Base-by-base conservation (phyloP, 2,329 filamentous ascomycete genomes). In the Tolypocladium nubicola region DNA sequence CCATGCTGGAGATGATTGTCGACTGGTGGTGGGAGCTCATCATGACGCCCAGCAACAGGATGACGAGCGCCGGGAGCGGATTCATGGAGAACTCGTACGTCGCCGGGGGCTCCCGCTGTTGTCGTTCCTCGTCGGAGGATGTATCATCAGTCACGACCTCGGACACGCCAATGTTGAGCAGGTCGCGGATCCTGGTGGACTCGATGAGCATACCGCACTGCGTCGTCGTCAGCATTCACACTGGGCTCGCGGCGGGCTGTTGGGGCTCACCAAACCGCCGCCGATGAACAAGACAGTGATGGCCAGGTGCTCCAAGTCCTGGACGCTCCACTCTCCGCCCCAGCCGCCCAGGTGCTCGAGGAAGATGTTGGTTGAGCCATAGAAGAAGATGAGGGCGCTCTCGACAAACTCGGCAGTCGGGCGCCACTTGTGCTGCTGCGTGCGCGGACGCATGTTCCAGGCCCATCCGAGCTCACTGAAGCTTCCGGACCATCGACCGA, bases 281-380 rank as follows among this genome's bases (percentile, higher is more conserved):
- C 93, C 93, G 61, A 97, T 89, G 75, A 97, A 97, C 70, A 97
- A 83, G 52, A 97, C 79, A 0, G 93, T 92, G 65, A 97, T 97
- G 14, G 91, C 93, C 52, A 96, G 77, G 71, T 97, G 94, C 73
- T 97, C 92, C 23, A 97, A 76, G 69, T 97, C 93, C 60, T 87
- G 83, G 0, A 90, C 74, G 55, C 80, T 85, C 87, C 91, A 97
- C 55, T 72, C 79, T 14, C 77, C 74, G 39, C 88, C 89, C 79
- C 83, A 86, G 54, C 81, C 82, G 56, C 86, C 85, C 33, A 97
- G 79, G 67, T 96, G 93, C 72, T 97, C 93, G 37, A 97, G 78
- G 72, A 96, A 97, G 58, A 97, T 86, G 71, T 97, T 97, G 59
- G 87, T 93, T 2, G 84, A 78, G 39, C 94, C 93, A 68, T 97